Evolutionary conservation across 2,329 filamentous ascomycete genomes (phyloP).

Genomic region (Pseudonectria foliicola): DNA sequence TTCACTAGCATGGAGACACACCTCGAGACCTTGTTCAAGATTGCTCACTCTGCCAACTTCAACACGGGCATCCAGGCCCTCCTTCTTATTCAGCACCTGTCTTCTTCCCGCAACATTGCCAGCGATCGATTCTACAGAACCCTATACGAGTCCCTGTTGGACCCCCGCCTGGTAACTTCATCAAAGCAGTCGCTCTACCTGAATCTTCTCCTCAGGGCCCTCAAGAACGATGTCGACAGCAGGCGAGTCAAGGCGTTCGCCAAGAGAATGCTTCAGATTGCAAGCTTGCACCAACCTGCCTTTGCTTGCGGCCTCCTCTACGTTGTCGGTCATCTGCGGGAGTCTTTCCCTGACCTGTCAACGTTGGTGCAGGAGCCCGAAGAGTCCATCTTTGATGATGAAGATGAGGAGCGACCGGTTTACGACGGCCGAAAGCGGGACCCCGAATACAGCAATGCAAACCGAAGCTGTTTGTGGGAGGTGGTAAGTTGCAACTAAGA

Average conservation of each 20-base stretch:
- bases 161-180: slow-evolving; percentile 78
- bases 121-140: slow-evolving; percentile 92
- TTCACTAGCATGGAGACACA: slow-evolving; percentile 66
- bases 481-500: no score
- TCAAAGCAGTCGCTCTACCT: slow-evolving; percentile 95
- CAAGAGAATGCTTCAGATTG: slow-evolving; percentile 83
- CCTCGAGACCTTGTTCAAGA: slow-evolving; percentile 87
- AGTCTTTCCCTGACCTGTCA: slow-evolving; percentile 71
- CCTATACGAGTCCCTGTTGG: slow-evolving; percentile 88
- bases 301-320: slow-evolving; percentile 94
- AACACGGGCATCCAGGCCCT: slow-evolving; percentile 96
- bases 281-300: slow-evolving; percentile 81
- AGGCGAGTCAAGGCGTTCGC: slow-evolving; percentile 93
- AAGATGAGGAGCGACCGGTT: slow-evolving; percentile 32
- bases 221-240: slow-evolving; percentile 85
- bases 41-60: slow-evolving; percentile 97
- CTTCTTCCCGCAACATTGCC: slow-evolving; percentile 69
- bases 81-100: slow-evolving; percentile 89
- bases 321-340: slow-evolving; percentile 72
- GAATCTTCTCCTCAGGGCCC: slow-evolving; percentile 78
- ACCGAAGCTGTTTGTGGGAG: slow-evolving; percentile 90
- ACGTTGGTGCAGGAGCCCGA: slow-evolving; percentile 76
- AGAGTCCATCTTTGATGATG: slow-evolving; percentile 57
- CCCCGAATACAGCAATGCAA: slow-evolving; percentile 88
- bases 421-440: slow-evolving; percentile 92